These are phyloP conservation scores for Russula emetica DNA, from an alignment of 768 basidiomycete genomes.

Conservation along the genomic window DNA sequence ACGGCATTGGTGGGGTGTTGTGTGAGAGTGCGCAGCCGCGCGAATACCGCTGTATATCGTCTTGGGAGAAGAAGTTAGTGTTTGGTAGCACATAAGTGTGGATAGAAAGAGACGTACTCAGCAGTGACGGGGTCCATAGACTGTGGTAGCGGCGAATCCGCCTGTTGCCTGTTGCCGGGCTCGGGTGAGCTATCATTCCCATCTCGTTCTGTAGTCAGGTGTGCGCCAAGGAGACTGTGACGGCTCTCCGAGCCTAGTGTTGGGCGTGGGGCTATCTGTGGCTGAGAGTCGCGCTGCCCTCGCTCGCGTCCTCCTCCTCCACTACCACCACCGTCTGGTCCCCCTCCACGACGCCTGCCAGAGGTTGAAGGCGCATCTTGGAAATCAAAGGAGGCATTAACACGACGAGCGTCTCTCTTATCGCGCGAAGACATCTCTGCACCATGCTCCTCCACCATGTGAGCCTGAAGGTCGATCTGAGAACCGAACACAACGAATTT, in stretches of 20 bases:
- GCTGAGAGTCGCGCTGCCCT: conserved; percentile 40
- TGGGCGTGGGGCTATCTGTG: conserved; percentile 29
- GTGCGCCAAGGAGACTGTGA: conserved; percentile 59
- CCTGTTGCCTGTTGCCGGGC: conserved; percentile 33
- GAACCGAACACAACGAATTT: conserved; percentile 96
- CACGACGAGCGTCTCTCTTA: conserved; percentile 60
- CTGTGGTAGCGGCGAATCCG: conserved; percentile 36
- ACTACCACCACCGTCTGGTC: conserved; percentile 37
- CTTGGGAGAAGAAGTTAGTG: conserved; percentile 37
- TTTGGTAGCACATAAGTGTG: not conserved
- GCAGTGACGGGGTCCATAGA: conserved; percentile 51
- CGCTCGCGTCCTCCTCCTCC: conserved; percentile 50
- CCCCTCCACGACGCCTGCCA: conserved; percentile 40
- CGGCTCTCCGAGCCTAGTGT: conserved; percentile 42
- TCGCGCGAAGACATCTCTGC: conserved; percentile 67
- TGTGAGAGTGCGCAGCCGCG: conserved; percentile 56
- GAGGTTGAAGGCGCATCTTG: conserved; percentile 46
- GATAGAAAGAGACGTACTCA: conserved; percentile 44
- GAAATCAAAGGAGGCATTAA: conserved; percentile 65
- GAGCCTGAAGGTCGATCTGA: conserved; percentile 83
- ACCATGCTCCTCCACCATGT: conserved; percentile 82
- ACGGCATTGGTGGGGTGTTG: conserved; percentile 54
- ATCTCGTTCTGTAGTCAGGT: conserved; percentile 44
- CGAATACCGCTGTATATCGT: conserved; percentile 59
- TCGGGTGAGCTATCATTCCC: conserved; percentile 15